A percentile compares a stretch with the other conserved stretches of the same genome.
Evolutionary conservation across 176 grass and related monocot genomes (phyloP).

Genomic region (Avena eriantha): DNA sequence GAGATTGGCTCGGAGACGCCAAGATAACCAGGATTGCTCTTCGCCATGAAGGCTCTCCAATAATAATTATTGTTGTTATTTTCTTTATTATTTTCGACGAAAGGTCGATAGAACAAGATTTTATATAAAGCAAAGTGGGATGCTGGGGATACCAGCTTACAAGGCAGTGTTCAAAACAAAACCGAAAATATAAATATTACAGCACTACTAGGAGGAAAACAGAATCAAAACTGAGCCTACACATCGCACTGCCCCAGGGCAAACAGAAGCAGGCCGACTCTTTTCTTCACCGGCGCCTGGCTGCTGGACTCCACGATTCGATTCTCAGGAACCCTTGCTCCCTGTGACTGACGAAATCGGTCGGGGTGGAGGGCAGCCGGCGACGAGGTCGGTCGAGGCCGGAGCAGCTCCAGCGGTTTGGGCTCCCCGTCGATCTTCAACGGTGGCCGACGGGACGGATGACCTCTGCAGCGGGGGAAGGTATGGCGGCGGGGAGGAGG

Average conservation of each 20-base stretch:
- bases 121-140: background rate
- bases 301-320: background rate
- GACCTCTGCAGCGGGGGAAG: too few species aligned
- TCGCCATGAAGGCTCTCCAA: conserved; percentile 38
- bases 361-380: too few species aligned
- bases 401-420: too few species aligned
- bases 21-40: conserved; percentile 62
- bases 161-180: conserved; percentile 4
- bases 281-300: conserved; percentile 10
- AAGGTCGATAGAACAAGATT: conserved; percentile 9
- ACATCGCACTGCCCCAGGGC: background rate
- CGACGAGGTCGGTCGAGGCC: too few species aligned
- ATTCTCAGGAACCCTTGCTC: background rate
- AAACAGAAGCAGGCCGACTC: conserved; percentile 9
- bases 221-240: conserved; percentile 2
- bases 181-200: background rate
- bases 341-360: background rate
- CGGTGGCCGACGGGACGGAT: too few species aligned
- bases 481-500: too few species aligned
- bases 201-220: background rate
- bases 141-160: conserved; percentile 26
- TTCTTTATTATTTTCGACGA: background rate
- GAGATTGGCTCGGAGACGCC: conserved; percentile 91
- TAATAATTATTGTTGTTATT: background rate
- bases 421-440: too few species aligned